Base-by-base conservation (phyloP, 1,284 basidiomycete genomes). In the Melampsora larici-populina region DNA sequence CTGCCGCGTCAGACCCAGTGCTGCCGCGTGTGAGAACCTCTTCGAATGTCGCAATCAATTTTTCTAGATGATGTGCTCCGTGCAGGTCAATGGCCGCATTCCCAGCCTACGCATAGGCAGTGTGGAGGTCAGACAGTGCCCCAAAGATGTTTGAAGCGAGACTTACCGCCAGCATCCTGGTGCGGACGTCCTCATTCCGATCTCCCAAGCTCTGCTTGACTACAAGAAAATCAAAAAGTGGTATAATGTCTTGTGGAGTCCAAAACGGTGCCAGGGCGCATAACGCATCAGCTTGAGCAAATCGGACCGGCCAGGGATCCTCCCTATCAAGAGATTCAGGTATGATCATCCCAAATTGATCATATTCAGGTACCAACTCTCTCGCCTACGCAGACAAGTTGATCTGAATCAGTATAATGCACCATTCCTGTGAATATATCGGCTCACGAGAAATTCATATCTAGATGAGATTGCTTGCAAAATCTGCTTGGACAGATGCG, bases 281-380 rank as follows among this genome's bases (percentile, higher is more conserved):
- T 75, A 98, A 89, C 0, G 92, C 86, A 8, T 86, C 84, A 0
- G 92, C 91, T 65, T 92, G 87, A 4, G 96, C 93, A 0, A 91
- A 86, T 46, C 97, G 89, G 33, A 90, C 87, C 73, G 89, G 88
- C 93, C 93, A 99, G 5, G 95, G 96, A 84, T 99, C 97, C n/a
- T 89, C 86, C 48, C 92, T 89, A 82, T 94, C 90, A n/a, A 97
- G 85, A 67, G 91, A 97, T 81, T 90, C 89, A 33, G 93, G 89
- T 79, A 97, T 92, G 78, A 99, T 87, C 91, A 99, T 97, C 24
- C 97, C 96, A 78, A 83, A 86, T 51, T 82, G 81, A 78, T 86
- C 85, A 80, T 84, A 85, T 79, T 84, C 82, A 29, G 83, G 81
- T 17, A 71, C 63, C 18, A 78, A 26, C 33, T 78, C 76, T 62